Evolutionary conservation across 2,329 filamentous ascomycete species (phyloP).

Genomic region (Lizonia empirigonia): DNA sequence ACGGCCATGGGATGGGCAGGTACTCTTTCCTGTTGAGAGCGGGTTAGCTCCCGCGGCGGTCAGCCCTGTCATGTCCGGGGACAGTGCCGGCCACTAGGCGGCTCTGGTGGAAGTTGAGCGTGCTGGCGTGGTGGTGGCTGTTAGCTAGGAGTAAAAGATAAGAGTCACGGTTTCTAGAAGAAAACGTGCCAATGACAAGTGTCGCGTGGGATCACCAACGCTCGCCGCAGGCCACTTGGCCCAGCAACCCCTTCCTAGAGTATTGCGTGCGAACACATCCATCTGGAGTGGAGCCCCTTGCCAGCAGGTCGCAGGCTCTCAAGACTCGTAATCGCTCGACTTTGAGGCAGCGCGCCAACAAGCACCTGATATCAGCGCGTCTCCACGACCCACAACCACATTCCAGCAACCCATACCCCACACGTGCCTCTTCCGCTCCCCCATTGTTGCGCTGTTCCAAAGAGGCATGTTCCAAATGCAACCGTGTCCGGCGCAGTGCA

Average conservation of each 20-base stretch:
- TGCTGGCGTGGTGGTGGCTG: constrained; percentile 21
- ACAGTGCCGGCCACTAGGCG: constrained; percentile 25
- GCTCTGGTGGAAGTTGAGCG: constrained; percentile 25
- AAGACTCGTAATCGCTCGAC: not conserved
- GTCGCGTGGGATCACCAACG: constrained; percentile 20
- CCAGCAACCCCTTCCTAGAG: constrained; percentile 13
- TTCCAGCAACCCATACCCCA: constrained; percentile 23
- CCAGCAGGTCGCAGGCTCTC: not conserved
- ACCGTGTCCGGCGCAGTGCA: constrained; percentile 5
- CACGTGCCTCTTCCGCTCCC: constrained; percentile 17
- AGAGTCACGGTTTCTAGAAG: constrained; percentile 23
- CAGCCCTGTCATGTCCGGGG: constrained; percentile 33
- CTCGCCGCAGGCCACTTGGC: constrained; percentile 20
- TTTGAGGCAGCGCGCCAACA: constrained; percentile 4
- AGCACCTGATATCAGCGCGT: constrained; percentile 14
- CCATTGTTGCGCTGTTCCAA: constrained; percentile 20
- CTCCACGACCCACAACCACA: constrained; percentile 16
- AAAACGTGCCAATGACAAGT: constrained; percentile 24
- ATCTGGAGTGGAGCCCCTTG: constrained; percentile 3
- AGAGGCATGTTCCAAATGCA: constrained; percentile 12
- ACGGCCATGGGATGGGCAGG: constrained; percentile 38
- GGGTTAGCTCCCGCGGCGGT: constrained; percentile 41
- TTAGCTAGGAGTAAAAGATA: constrained; percentile 36
- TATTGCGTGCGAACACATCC: constrained; percentile 23
- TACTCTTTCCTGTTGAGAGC: constrained; percentile 41